Evolutionary conservation across 352 stramenopile species (phyloP), one percentile per base, ranked within the genome.

Genomic region (Phytophthora idaei): DNA sequence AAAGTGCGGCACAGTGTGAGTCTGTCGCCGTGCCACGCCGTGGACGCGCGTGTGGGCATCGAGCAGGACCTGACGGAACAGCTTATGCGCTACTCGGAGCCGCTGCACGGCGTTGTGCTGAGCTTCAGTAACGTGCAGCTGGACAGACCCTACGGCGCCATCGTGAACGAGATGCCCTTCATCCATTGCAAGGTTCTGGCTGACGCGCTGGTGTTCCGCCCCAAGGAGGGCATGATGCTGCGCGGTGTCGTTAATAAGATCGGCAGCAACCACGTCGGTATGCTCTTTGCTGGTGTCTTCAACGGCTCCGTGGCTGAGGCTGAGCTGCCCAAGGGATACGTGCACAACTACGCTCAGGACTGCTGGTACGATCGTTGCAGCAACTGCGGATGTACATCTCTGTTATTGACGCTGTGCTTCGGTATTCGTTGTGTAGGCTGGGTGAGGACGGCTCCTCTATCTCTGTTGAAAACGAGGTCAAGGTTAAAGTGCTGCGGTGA

Each of bases 91-190:
- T 93, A 93, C 72, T 91, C 82, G n/a, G 83, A 93, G 42, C 67
- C 71, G 25, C 63, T 95, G 37, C 55, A 87, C 50, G 87, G 87
- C 46, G 87, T 95, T 12, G 71, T 95, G 36, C 66, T 95, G 44
- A 78, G 80, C 41, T 95, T 92, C 61, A 84, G 80, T 66, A 78
- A 89, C 55, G 75, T 93, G 41, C 60, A 82, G 53, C 74, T 95
- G 36, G 73, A 78, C 25, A 73, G 72, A 41, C 80, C 81, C 5
- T 62, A 81, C 37, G 87, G 85, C 41, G 62, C 71, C 60, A 93
- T 95, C 68, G 81, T 95, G 67, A 95, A 92, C 71, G 87, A 95
- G 61, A 89, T 89, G 79, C 87, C 87, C 15, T 93, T 78, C 73
- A 90, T 95, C 62, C 87, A 93, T 73, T 90, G 83, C 65, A 90